Base-by-base conservation (phyloP, 2,329 filamentous ascomycete genomes). In the Ophiosphaerella korrae region DNA sequence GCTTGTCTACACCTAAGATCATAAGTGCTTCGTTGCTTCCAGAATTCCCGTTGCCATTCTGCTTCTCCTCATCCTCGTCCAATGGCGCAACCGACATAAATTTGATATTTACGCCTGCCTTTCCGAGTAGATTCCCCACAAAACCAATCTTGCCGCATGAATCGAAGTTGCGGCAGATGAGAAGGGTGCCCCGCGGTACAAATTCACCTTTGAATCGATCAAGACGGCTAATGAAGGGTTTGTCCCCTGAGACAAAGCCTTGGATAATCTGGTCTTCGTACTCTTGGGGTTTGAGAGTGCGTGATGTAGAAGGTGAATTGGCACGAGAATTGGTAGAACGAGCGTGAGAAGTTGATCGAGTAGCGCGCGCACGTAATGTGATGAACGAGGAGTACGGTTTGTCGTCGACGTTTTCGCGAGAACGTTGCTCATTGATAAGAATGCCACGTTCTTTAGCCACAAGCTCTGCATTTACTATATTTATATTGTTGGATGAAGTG, bases 81-180 rank as follows among this genome's bases (percentile, higher is more conserved):
- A 88, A 69, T 7, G 82, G 81, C 41, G 82, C 81, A 1, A 92
- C 89, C 66, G 84, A 86, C 90, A 93, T 94, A 68, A 87, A 92
- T 39, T 82, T 83, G 70, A 93, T 90, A 65, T 94, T 94, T 45
- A 94, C 85, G 0, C 84, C 85, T 33, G 88, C 82, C 33, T 80
- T 80, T 0, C 89, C 90, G 23, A 93, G 75, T 44, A 86, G 80
- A 50, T 81, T 86, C 1, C 90, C 90, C 2, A 94, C 89, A 33
- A 85, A 84, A 2, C 90, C 90, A 68, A 94, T 93, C 78, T 92
- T 92, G 9, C 90, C 90, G 0, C 88, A 88, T 57, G 86, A 82
- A 66, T 94, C 89, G 64, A 89, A 92, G 75, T 93, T 93, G 66
- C 90, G 84, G 63, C 90, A 83, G 52, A 93, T 87, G n/a, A 92